Evolutionary conservation across 805 yeast genomes (phyloP), one percentile per base, ranked within the genome.

Genomic region (Barnettozyma salicaria): DNA sequence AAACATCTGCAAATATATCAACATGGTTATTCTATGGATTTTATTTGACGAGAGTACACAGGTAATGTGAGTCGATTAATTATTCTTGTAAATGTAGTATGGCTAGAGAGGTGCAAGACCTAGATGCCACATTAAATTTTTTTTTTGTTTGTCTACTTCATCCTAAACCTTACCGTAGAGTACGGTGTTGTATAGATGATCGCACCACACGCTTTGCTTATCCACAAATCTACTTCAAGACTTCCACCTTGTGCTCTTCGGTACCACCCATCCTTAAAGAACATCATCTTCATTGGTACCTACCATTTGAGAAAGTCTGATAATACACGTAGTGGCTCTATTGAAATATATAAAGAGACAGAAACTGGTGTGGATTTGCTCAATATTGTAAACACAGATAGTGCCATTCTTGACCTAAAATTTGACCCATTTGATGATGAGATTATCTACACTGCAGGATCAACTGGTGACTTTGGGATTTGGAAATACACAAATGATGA

Each of bases 181-280:
- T n/a, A n/a, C n/a, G n/a, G n/a, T n/a, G n/a, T n/a, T n/a, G n/a
- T n/a, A n/a, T n/a, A 20, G 19, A 29, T 29, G 39, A 4, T 24
- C 19, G 17, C 30, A 9, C 30, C 36, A 13, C 13, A 11, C 7
- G 16, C 41, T 7, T 13, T 13, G 4, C 16, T 37, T 5, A 28
- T 27, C 18, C 37, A 29, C 19, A 38, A 38, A 17, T 18, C 30
- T 2, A 26, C 30, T 1, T 17, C 40, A 18, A 58, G 63, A 2
- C 62, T 77, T 3, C 97, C 97, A 1, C 97, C 97, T 1, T 92
- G 97, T 56, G 80, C 85, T 30, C 58, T 90, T 4, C 67, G 80
- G 25, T 68, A 79, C 8, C 74, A 72, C 35, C 82, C 83, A 0
- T 41, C 51, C 0, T 74, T 76, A 29, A 49, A 59, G 4, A 49